A percentile compares a stretch with the other conserved stretches of the same genome.
phyloP scores from a whole-genome alignment of 1,139 yeast species.

The Yamadazyma kanchanaburiensis region DNA sequence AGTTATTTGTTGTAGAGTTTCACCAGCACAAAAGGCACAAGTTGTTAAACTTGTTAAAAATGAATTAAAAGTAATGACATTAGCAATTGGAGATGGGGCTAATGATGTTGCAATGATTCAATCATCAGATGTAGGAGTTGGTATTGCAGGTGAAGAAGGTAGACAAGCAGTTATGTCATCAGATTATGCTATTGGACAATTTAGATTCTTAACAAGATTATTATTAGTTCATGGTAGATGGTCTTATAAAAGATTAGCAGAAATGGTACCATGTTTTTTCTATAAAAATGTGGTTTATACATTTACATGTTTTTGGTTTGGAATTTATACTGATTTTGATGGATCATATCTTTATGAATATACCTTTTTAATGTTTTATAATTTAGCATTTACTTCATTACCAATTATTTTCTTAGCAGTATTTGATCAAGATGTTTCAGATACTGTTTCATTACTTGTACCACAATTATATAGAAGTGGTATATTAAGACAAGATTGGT shows the following conservation, averaged over 20 bases:
- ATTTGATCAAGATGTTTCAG: constrained; percentile 61
- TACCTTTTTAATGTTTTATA: constrained; percentile 61
- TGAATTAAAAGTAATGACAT: constrained; percentile 54
- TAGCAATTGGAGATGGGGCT: constrained; percentile 68
- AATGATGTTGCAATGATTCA: constrained; percentile 71
- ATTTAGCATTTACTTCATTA: constrained; percentile 62
- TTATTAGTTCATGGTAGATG: constrained; percentile 62
- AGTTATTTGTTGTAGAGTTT: constrained; percentile 62
- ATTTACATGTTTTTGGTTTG: constrained; percentile 60
- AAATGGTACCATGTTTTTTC: constrained; percentile 65
- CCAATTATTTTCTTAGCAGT: constrained; percentile 59
- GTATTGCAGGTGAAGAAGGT: constrained; percentile 70
- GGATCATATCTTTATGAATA: constrained; percentile 62
- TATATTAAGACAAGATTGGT: constrained; percentile 51
- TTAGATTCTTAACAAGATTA: constrained; percentile 52
- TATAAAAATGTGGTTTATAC: constrained; percentile 62
- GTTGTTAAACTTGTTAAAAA: constrained; percentile 53
- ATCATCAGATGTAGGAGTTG: constrained; percentile 63
- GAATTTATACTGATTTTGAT: constrained; percentile 55
- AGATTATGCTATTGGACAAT: constrained; percentile 65
- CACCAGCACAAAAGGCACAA: constrained; percentile 62
- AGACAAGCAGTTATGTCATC: constrained; percentile 68
- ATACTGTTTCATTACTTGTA: constrained; percentile 51
- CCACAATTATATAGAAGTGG: constrained; percentile 61
- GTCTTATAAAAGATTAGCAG: constrained; percentile 61